Percentiles rank a stretch among this genome's conserved stretches.
Evolutionary conservation across 2,329 filamentous ascomycete genomes (phyloP).

Genomic region (Phyllosticta citrichinensis): DNA sequence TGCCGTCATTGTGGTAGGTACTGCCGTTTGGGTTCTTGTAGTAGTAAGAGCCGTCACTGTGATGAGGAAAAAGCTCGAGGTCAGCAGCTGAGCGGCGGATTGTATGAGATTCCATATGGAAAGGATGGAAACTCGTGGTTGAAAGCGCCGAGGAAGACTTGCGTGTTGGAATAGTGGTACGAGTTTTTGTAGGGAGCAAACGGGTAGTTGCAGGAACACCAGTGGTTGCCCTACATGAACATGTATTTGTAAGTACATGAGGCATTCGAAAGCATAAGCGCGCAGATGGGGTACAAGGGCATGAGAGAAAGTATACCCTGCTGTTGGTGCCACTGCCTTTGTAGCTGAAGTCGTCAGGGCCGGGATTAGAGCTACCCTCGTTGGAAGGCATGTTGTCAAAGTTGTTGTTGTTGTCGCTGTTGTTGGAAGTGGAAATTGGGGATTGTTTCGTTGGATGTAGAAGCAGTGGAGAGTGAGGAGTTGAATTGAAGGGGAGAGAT

Average conservation of each 20-base stretch:
- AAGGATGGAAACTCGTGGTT: too few species aligned
- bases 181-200: conserved; percentile 25
- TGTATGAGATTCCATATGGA: too few species aligned
- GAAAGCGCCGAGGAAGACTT: neutral
- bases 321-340: conserved; percentile 33
- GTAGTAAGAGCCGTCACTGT: conserved; percentile 24
- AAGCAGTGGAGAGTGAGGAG: neutral
- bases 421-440: neutral
- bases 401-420: neutral
- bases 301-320: conserved; percentile 15
- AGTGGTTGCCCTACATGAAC: conserved; percentile 28
- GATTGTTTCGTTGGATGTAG: neutral
- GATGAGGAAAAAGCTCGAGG: neutral
- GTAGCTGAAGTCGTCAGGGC: conserved; percentile 22
- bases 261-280: too few species aligned
- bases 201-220: conserved; percentile 28
- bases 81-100: neutral
- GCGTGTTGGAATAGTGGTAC: conserved; percentile 32
- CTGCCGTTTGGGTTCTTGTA: conserved; percentile 30
- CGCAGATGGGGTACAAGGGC: neutral
- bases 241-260: neutral
- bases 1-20: conserved; percentile 29
- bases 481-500: neutral
- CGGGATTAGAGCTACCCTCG: neutral
- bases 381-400: neutral